A percentile compares a stretch with the other conserved stretches of the same genome.
These are phyloP conservation scores for Pulveroboletus ravenelii DNA, from an alignment of 768 basidiomycete species.

Conservation along the genomic window DNA sequence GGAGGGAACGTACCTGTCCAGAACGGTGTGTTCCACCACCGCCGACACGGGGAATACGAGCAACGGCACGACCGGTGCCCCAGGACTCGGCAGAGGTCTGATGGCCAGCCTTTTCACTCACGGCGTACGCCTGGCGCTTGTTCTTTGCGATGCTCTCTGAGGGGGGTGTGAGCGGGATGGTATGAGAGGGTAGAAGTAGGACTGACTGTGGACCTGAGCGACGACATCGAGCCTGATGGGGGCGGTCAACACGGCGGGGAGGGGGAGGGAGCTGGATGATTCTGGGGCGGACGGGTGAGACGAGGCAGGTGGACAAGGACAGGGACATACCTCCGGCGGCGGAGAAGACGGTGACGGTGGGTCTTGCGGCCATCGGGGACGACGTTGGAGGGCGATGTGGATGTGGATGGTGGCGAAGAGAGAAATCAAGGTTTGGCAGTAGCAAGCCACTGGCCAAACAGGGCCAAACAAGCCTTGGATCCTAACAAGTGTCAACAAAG, in stretches of 20 bases:
- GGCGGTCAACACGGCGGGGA: slow-evolving; percentile 94
- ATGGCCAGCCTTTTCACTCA: slow-evolving; percentile 97
- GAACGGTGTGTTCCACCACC: slow-evolving; percentile 98
- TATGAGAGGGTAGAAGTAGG: background rate
- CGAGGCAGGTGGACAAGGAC: rapidly evolving
- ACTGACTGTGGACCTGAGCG: slow-evolving; percentile 96
- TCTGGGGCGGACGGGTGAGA: slow-evolving; percentile 41
- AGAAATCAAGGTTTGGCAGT: slow-evolving; percentile 26
- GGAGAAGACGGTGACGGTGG: slow-evolving; percentile 82
- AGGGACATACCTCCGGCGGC: slow-evolving; percentile 42
- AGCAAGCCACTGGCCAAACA: slow-evolving; percentile 29
- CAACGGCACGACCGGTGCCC: slow-evolving; percentile 99
- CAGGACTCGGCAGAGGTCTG: slow-evolving; percentile 99
- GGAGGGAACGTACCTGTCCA: slow-evolving; percentile 60
- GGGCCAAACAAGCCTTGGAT: slow-evolving; percentile 9
- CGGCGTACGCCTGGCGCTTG: slow-evolving; percentile 94
- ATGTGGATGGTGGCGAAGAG: slow-evolving; percentile 23
- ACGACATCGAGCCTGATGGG: slow-evolving; percentile 99
- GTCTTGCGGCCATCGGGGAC: slow-evolving; percentile 95
- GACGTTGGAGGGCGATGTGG: too few relatives aligned
- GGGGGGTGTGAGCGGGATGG: background rate
- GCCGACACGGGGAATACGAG: slow-evolving; percentile 99
- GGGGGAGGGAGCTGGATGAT: slow-evolving; percentile 82
- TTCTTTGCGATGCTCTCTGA: slow-evolving; percentile 97
- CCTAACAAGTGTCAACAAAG: slow-evolving; percentile 28